Evolutionary conservation across 2,329 filamentous ascomycete genomes (phyloP).

Genomic region (Calonectria naviculata): DNA sequence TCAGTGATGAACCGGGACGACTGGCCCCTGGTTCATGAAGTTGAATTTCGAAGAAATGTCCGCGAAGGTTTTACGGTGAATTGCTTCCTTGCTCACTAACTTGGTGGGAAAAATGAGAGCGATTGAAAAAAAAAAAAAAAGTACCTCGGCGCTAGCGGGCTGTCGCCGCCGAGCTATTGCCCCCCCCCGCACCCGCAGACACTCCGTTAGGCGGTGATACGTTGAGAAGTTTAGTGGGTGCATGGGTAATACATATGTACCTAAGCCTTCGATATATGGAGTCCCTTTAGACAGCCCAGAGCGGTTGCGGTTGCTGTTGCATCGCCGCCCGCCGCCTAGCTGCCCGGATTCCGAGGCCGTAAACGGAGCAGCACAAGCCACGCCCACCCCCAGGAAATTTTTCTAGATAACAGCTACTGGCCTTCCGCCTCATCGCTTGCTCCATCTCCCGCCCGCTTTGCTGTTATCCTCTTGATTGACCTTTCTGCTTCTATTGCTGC

Average conservation of each 20-base stretch:
- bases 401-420: slow-evolving; percentile 37
- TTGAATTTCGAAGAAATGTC: background rate
- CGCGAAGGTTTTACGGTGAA: background rate
- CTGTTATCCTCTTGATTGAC: background rate
- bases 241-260: background rate
- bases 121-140: background rate
- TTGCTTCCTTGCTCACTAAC: background rate
- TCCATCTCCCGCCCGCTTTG: slow-evolving; percentile 1
- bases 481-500: background rate
- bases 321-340: slow-evolving; percentile 1
- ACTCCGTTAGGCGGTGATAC: slow-evolving; percentile 1
- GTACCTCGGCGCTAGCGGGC: background rate
- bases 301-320: background rate
- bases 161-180: background rate
- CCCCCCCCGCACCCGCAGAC: background rate
- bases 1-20: background rate
- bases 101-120: background rate
- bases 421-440: slow-evolving; percentile 17
- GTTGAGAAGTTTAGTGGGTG: slow-evolving; percentile 1
- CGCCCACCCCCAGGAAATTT: slow-evolving; percentile 44
- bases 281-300: background rate
- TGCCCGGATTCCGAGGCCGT: slow-evolving; percentile 50
- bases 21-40: background rate
- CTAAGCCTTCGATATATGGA: background rate
- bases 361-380: slow-evolving; percentile 45